A percentile compares a stretch with the other conserved stretches of the same genome.
These are phyloP conservation scores for Fraxinus excelsior DNA, from an alignment of 257 asterid species.

Conservation along the genomic window DNA sequence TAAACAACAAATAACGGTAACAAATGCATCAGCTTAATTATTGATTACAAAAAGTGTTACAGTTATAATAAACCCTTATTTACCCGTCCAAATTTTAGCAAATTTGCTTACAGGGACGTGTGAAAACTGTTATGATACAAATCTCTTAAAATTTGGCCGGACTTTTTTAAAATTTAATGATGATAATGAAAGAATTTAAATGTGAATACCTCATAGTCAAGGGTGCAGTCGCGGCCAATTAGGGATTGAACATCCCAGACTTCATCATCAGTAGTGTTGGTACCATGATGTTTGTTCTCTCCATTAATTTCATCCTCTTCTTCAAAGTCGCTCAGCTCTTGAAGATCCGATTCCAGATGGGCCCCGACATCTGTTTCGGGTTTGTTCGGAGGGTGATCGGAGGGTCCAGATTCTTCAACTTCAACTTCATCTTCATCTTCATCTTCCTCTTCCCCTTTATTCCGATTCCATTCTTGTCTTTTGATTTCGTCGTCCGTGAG, in stretches of 20 bases:
- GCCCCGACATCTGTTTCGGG: neutral
- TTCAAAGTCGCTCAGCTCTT: slow-evolving; percentile 30
- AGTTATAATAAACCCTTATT: neutral
- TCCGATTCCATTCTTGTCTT: slow-evolving; percentile 60
- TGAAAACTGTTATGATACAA: neutral
- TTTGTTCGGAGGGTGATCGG: slow-evolving; percentile 3
- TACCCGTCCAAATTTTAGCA: neutral
- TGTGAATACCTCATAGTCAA: slow-evolving; percentile 69
- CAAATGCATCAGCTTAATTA: no score
- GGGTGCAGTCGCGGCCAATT: slow-evolving; percentile 85
- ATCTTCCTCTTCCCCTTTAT: slow-evolving; percentile 18
- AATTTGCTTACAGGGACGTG: neutral
- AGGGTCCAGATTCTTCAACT: slow-evolving; percentile 30
- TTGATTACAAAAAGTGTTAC: neutral
- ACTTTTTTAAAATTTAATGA: no score
- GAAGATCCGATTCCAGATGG: slow-evolving; percentile 35
- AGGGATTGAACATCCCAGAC: slow-evolving; percentile 59
- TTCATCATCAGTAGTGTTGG: slow-evolving; percentile 33
- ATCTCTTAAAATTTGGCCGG: no score
- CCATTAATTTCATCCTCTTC: slow-evolving; percentile 39
- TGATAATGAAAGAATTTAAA: neutral
- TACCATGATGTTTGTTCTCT: slow-evolving; percentile 17
- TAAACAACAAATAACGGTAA: no score
- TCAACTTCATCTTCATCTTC: slow-evolving; percentile 30
- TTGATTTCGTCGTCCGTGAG: slow-evolving; percentile 79